These are phyloP conservation scores for Teunomyces stri DNA, from an alignment of 805 yeast species.

Conservation along the genomic window DNA sequence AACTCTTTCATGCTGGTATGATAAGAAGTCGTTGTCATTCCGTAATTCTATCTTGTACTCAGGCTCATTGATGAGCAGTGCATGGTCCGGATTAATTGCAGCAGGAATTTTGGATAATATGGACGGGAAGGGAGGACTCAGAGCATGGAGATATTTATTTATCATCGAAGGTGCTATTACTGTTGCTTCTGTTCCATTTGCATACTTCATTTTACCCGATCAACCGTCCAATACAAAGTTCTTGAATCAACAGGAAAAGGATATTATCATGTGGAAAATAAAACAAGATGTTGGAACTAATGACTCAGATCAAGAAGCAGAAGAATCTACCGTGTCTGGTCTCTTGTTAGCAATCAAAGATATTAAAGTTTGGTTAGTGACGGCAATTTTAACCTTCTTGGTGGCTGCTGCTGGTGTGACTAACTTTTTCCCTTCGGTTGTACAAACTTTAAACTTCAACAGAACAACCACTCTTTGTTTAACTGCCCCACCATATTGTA, in stretches of 20 bases:
- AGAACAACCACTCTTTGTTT: conserved; percentile 51
- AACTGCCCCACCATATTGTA: conserved; percentile 58
- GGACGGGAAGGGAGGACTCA: conserved; percentile 41
- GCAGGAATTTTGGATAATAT: conserved; percentile 48
- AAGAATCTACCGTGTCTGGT: conserved; percentile 34
- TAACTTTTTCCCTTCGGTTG: conserved; percentile 61
- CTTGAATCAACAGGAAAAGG: conserved; percentile 45
- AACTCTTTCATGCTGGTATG: conserved; percentile 55
- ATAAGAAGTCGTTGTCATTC: conserved; percentile 46
- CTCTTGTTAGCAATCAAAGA: conserved; percentile 41
- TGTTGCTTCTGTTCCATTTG: conserved; percentile 41
- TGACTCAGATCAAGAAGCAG: conserved; percentile 34
- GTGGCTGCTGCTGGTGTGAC: conserved; percentile 63
- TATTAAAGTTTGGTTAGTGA: conserved; percentile 46
- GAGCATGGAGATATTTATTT: conserved; percentile 57
- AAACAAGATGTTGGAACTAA: conserved; percentile 39
- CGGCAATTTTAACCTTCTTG: conserved; percentile 42
- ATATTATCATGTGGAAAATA: conserved; percentile 40
- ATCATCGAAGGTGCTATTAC: conserved; percentile 57
- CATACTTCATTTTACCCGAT: conserved; percentile 50
- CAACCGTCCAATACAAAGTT: conserved; percentile 50
- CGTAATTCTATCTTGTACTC: conserved; percentile 51
- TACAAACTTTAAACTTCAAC: conserved; percentile 50
- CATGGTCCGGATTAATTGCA: conserved; percentile 54
- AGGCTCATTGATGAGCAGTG: conserved; percentile 52